Evolutionary conservation across 257 asterid species (phyloP), one percentile per base, ranked within the genome.

Genomic region (Capsicum chinense): DNA sequence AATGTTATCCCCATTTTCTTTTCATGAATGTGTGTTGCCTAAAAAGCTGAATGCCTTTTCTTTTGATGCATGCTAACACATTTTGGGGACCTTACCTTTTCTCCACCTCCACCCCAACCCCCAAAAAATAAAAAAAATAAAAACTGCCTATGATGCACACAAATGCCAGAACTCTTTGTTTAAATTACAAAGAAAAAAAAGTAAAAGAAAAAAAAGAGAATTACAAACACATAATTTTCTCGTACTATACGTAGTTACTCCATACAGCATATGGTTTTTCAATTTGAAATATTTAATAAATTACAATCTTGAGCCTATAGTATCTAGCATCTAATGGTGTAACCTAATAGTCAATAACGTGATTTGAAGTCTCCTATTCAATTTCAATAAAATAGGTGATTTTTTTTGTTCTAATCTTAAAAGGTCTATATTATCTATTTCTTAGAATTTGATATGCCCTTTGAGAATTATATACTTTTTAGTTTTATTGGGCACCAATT

Each of bases 11-110:
- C 76, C 52, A 67, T 67, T 67, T 67, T 50, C 52, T 67, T 67
- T 67, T 67, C 63, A 52, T 76, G 48, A 21, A 21, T 14, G 81
- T 76, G 81, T 76, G 62, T 76, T 52, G 52, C 81, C 63, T 76
- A 76, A 7, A 76, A 76, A 76, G 81, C 42, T 19, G 26, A 76
- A 76, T 52, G 17, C 17, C 42, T 64, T 26, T 64, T 9, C 3
- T 64, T 21, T 64, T 64, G 70, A 64, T 64, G 17, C 70, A 64
- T 64, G 70, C 70, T 26, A 64, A 64, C 70, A 64, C 70, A 26
- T 76, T 52, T 52, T 21, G 21, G 81, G 63, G 63, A 76, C 81
- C 63, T 52, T 47, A 19, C 50, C 62, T 74, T 74, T 50, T 74
- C 6, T 39, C 76, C 76, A 37, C 3, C 17, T 39, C 42, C 42